Base-by-base conservation (phyloP, 2,329 filamentous ascomycete genomes). In the Trichoderma atrobrunneum region DNA sequence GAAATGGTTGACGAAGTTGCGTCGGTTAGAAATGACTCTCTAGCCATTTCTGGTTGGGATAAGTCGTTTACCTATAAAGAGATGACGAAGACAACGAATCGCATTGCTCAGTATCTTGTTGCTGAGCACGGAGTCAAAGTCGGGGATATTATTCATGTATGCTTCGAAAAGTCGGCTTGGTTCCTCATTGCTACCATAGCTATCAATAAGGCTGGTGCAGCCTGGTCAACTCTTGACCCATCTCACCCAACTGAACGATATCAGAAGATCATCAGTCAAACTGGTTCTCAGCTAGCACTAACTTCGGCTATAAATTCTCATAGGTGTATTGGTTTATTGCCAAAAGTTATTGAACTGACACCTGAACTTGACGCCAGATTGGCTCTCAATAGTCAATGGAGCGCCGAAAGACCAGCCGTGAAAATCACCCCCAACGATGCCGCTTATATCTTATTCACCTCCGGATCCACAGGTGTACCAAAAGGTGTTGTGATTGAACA, bases 381-480 rank as follows among this genome's bases (percentile, higher is more conserved):
- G 28, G 60, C 61, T 4, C n/a, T 14, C 7, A 63, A 61, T 10
- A 10, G 16, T 16, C 12, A 21, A 11, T 61, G 56, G 54, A 57
- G 30, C 16, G 10, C 18, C 14, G 5, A 26, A 8, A 21, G 28
- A 30, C 71, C 70, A 39, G 16, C 39, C 14, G 39, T 70, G 0
- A 24, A 61, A 10, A 3, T 54, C n/a, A 32, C 28, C 1, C 28
- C 67, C 10, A 62, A 30, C 11, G 67, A 70, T 61, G 66, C 80
- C 57, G 79, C 83, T n/a, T 84, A 84, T 67, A 86, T 89, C 75
- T 86, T 89, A 76, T 89, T 89, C 76, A 89, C 87, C 30, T 89
- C 87, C 3, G 87, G 87, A 26, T 88, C 86, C 69, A 89, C 87
- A 0, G 87, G 87, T 7, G 83, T 83, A 70, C 87, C 87, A 10